These are phyloP conservation scores for Suhomyces guaymorum DNA, from an alignment of 1,139 yeast genomes.

Conservation along the genomic window DNA sequence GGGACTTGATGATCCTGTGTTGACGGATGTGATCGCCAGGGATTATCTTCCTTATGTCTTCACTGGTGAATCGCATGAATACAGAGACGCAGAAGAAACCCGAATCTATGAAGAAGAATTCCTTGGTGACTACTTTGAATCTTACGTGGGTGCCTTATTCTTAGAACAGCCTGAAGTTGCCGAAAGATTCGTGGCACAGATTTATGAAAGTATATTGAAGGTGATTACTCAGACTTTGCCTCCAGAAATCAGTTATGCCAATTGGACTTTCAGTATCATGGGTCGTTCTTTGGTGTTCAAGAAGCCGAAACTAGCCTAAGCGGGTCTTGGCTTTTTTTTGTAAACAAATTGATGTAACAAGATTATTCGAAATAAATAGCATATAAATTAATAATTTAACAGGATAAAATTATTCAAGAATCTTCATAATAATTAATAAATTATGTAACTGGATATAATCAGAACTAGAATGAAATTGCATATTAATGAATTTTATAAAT, in stretches of 20 bases:
- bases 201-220: conserved; percentile 33
- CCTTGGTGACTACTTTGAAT: conserved; percentile 47
- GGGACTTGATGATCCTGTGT: conserved; percentile 35
- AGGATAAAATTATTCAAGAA: too few relatives aligned
- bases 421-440: conserved; percentile 3
- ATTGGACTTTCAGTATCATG: conserved; percentile 19
- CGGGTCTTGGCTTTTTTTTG: conserved; percentile 4
- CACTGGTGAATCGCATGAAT: conserved; percentile 15
- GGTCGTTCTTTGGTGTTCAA: conserved; percentile 18
- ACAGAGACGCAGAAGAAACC: conserved; percentile 22
- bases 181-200: conserved; percentile 33
- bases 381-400: too few relatives aligned
- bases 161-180: conserved; percentile 44
- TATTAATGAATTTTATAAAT: too few relatives aligned
- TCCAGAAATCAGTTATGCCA: conserved; percentile 19
- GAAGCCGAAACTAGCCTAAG: conserved; percentile 9
- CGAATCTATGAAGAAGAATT: conserved; percentile 45
- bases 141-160: conserved; percentile 46
- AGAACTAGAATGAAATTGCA: too few relatives aligned
- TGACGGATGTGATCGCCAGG: conserved; percentile 15
- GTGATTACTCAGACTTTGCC: conserved; percentile 26
- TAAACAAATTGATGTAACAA: too few relatives aligned
- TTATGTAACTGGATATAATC: not conserved
- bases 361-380: too few relatives aligned
- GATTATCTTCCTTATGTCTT: conserved; percentile 17